These are phyloP conservation scores for Cutaneotrichosporon spelunceum DNA, from an alignment of 1,284 basidiomycete genomes.

Conservation along the genomic window DNA sequence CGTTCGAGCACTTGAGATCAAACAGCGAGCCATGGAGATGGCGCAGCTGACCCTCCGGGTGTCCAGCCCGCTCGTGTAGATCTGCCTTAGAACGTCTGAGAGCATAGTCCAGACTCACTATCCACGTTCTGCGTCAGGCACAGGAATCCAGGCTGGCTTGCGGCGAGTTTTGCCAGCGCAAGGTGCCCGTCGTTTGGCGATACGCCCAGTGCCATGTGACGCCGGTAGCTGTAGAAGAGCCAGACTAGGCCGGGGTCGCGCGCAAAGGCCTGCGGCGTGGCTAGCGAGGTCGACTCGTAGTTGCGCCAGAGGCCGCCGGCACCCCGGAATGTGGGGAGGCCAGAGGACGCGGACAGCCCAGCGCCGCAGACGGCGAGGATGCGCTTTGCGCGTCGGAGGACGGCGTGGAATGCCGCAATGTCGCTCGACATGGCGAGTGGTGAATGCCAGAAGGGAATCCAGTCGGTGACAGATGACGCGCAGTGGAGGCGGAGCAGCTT, in stretches of 20 bases:
- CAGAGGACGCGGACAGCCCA: conserved; percentile 14
- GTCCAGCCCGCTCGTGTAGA: conserved; percentile 20
- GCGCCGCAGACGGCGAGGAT: conserved; percentile 21
- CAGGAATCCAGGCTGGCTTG: background rate
- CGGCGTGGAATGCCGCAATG: conserved; percentile 17
- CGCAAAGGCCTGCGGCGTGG: conserved; percentile 17
- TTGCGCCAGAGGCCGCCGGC: conserved; percentile 22
- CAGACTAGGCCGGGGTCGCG: conserved; percentile 20
- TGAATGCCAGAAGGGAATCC: background rate
- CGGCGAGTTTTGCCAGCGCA: conserved; percentile 13
- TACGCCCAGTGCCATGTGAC: conserved; percentile 15
- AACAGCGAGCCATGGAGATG: conserved; percentile 23
- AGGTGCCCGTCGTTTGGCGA: conserved; percentile 14
- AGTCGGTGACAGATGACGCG: background rate
- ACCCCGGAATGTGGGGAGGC: conserved; percentile 22
- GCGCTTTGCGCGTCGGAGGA: conserved; percentile 10
- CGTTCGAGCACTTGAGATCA: conserved; percentile 14
- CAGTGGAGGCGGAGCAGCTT: background rate
- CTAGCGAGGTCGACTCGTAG: conserved; percentile 15
- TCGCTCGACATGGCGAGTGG: conserved; percentile 15
- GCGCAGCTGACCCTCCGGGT: conserved; percentile 5
- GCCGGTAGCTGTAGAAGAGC: conserved; percentile 21
- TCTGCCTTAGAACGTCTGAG: conserved; percentile 2
- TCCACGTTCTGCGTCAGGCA: conserved; percentile 24
- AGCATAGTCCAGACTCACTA: conserved; percentile 11